phyloP scores from a whole-genome alignment of 495 filamentous ascomycete species.

The Penicillium subrubescens region DNA sequence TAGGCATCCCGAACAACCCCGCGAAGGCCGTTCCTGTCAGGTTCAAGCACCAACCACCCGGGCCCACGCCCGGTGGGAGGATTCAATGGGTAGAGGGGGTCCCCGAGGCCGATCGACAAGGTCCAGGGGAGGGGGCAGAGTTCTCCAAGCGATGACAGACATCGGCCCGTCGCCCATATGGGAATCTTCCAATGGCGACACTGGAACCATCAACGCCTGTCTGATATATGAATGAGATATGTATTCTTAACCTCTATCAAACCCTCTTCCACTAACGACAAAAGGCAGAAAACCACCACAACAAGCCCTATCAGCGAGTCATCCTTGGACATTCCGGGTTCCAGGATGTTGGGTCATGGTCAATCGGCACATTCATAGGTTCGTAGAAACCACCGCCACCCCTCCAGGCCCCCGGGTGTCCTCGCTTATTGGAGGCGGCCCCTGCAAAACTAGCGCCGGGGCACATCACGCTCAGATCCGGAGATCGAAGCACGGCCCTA shows the following conservation, averaged over 20 bases:
- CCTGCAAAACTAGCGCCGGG: constrained; percentile 27
- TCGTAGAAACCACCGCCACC: constrained; percentile 10
- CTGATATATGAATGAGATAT: neutral
- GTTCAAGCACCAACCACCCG: neutral
- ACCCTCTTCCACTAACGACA: neutral
- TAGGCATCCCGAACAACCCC: neutral
- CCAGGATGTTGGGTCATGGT: constrained; percentile 34
- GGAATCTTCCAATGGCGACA: neutral
- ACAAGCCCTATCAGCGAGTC: constrained; percentile 24
- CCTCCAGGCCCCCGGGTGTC: neutral
- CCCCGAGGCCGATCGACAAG: neutral
- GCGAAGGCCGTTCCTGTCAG: constrained; percentile 4
- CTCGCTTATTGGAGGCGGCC: constrained; percentile 23
- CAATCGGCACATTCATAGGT: constrained; percentile 30
- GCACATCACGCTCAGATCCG: constrained; percentile 29
- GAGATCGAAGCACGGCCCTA: constrained; percentile 20
- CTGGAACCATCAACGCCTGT: neutral
- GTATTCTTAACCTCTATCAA: neutral
- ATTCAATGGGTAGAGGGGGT: neutral
- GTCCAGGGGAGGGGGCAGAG: neutral
- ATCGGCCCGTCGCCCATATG: neutral
- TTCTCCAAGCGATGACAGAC: neutral
- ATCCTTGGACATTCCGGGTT: constrained; percentile 25
- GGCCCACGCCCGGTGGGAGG: neutral
- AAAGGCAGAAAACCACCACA: neutral